Conservation (phyloP, 2,329 filamentous ascomycete species). For the Aureobasidium pullulans region DNA sequence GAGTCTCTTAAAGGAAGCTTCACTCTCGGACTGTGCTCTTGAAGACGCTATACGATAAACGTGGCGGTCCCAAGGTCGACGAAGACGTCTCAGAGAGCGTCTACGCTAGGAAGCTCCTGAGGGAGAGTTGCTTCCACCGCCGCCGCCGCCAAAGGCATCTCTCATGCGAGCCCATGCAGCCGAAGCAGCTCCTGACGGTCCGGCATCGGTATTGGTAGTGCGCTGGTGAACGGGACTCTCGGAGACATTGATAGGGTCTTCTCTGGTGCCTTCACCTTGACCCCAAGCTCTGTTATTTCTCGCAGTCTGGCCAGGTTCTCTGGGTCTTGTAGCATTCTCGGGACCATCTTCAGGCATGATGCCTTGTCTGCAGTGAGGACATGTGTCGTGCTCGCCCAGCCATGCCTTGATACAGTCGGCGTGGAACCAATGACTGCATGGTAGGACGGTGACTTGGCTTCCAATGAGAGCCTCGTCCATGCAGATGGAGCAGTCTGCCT, state of each 20-base stretch:
- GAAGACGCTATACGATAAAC: not conserved
- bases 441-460: constrained; percentile 67
- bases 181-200: constrained; percentile 12
- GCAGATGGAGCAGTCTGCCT: constrained; percentile 84
- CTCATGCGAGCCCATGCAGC: constrained; percentile 28
- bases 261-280: constrained; percentile 18
- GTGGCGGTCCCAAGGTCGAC: not conserved
- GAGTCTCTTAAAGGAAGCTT: not conserved
- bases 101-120: constrained; percentile 7
- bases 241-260: constrained; percentile 18
- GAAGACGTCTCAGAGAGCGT: not conserved
- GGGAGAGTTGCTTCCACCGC: not conserved
- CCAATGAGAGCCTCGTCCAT: constrained; percentile 74
- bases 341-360: constrained; percentile 34
- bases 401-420: constrained; percentile 72
- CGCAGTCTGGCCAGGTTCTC: constrained; percentile 23
- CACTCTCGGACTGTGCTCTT: not conserved
- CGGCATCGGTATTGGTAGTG: not conserved
- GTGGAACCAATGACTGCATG: constrained; percentile 93
- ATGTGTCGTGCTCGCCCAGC: constrained; percentile 87
- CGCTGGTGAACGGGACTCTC: constrained; percentile 17
- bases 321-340: constrained; percentile 17
- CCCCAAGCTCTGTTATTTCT: constrained; percentile 21
- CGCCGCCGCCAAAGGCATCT: constrained; percentile 23
- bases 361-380: constrained; percentile 66